A percentile compares a stretch with the other conserved stretches of the same genome.
Conservation (phyloP, 345 rosid genomes). For the Nephelium lappaceum region DNA sequence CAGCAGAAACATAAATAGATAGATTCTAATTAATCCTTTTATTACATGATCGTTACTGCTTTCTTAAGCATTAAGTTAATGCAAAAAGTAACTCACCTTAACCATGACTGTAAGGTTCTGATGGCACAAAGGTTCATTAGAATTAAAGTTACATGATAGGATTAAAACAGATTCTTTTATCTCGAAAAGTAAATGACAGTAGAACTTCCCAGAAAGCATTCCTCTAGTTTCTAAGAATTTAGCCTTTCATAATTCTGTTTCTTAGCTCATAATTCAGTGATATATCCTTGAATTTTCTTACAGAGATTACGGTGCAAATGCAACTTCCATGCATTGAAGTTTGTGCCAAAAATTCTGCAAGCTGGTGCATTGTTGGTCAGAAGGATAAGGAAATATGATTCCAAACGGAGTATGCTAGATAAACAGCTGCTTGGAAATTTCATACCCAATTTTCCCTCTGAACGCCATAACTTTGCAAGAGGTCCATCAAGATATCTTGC, state of each 20-base stretch:
- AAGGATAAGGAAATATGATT: slow-evolving; percentile 64
- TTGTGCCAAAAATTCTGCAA: slow-evolving; percentile 72
- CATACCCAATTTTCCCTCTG: slow-evolving; percentile 31
- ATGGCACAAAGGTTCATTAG: too few relatives aligned
- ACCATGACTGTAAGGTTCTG: too few relatives aligned
- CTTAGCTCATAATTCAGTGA: slow-evolving; percentile 5
- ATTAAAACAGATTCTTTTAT: too few relatives aligned
- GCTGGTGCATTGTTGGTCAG: slow-evolving; percentile 62
- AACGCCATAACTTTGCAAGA: slow-evolving; percentile 28
- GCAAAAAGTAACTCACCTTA: too few relatives aligned
- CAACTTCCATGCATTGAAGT: slow-evolving; percentile 86
- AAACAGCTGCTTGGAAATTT: slow-evolving; percentile 67
- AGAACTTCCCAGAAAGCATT: not conserved
- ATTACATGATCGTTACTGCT: too few relatives aligned
- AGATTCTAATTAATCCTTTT: too few relatives aligned
- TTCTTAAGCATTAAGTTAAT: too few relatives aligned
- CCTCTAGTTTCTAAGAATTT: not conserved
- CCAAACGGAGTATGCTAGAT: slow-evolving; percentile 48
- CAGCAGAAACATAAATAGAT: too few relatives aligned
- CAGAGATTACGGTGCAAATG: slow-evolving; percentile 94
- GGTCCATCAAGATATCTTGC: slow-evolving; percentile 66
- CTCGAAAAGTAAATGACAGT: not conserved
- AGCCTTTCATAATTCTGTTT: not conserved
- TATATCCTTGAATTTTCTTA: slow-evolving; percentile 10
- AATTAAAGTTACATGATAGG: too few relatives aligned